A percentile compares a stretch with the other conserved stretches of the same genome.
Conservation (phyloP, 129 eudicot genomes). For the carrot (Daucus carota) region DNA sequence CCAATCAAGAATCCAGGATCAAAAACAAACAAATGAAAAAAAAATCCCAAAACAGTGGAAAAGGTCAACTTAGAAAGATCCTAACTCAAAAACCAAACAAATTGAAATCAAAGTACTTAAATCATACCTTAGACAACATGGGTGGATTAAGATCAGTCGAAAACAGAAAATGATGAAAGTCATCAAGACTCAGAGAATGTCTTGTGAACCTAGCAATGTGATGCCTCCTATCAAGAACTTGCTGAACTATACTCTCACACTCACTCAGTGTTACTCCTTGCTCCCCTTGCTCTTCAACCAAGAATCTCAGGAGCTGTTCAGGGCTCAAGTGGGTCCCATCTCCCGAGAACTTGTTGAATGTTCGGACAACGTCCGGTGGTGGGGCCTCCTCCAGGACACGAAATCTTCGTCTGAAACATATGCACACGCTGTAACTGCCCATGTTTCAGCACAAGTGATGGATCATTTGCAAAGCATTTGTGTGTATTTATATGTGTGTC, state of each 20-base stretch:
- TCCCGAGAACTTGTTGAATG: conserved; percentile 41
- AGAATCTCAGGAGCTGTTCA: conserved; percentile 54
- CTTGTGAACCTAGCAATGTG: conserved; percentile 48
- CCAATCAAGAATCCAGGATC: neutral
- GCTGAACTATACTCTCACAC: conserved; percentile 44
- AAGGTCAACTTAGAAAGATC: neutral
- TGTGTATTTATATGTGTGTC: neutral
- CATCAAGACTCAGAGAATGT: conserved; percentile 57
- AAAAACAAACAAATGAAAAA: neutral
- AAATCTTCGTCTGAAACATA: conserved; percentile 68
- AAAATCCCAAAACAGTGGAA: neutral
- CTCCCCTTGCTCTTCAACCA: conserved; percentile 43
- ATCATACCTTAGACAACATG: conserved; percentile 40
- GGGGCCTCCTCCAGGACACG: conserved; percentile 48
- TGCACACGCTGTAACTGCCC: conserved; percentile 79
- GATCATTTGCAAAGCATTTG: neutral
- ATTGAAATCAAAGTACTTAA: neutral
- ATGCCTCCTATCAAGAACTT: conserved; percentile 50
- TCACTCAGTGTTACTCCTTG: conserved; percentile 20
- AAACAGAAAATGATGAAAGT: conserved; percentile 66
- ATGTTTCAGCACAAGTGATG: conserved; percentile 1
- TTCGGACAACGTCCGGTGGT: conserved; percentile 52
- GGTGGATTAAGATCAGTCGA: conserved; percentile 69
- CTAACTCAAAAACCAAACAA: neutral
- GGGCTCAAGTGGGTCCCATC: conserved; percentile 57